Base-by-base conservation (phyloP, 2,329 filamentous ascomycete species). In the Penicillium sp. region DNA sequence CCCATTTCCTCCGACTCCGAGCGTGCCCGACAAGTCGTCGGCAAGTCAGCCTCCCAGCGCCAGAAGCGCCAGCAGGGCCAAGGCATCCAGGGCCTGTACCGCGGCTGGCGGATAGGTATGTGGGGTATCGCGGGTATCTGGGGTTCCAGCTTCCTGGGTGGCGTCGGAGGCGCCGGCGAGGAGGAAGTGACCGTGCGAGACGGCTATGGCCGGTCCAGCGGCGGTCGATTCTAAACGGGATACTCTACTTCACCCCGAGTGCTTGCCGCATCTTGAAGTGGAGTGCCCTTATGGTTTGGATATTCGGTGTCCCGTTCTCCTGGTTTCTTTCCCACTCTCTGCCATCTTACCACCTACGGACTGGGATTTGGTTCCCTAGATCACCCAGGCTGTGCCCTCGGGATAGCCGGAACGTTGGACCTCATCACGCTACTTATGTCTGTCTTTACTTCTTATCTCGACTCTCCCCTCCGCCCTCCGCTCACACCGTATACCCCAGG, bases 41-140 rank as follows among this genome's bases (percentile, higher is more conserved):
- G 58, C 19, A 63, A 51, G 64, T 74, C 25, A 55, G 70, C 34
- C 53, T 64, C 33, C 50, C 57, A 41, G 45, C 65, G 11, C 43
- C 59, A 63, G 32, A 69, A 72, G 36, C 71, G 70, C 35, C 62
- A 72, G 29, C 75, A 72, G 46, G 75, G 75, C 8, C 75, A 78
- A 50, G 77, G 77, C 11, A 57, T 79, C 20, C 69, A 76, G 43
- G 77, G 77, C 5, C 57, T 80, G 6, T 80, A 77, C 61, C 69
- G 76, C 41, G 77, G 77, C 37, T 80, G 77, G 77, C 69, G 75
- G 49, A 69, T 80, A 18, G 73, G 73, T 7, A 70, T 75, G 62
- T 77, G 74, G 74, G 73, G 72, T 11, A 66, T 79, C 30, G 69
- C 75, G 13, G 76, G 77, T 5, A 70, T 78, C 41, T 77, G 77